Conservation (phyloP, 345 rosid genomes). For the Eucalyptus camaldulensis region DNA sequence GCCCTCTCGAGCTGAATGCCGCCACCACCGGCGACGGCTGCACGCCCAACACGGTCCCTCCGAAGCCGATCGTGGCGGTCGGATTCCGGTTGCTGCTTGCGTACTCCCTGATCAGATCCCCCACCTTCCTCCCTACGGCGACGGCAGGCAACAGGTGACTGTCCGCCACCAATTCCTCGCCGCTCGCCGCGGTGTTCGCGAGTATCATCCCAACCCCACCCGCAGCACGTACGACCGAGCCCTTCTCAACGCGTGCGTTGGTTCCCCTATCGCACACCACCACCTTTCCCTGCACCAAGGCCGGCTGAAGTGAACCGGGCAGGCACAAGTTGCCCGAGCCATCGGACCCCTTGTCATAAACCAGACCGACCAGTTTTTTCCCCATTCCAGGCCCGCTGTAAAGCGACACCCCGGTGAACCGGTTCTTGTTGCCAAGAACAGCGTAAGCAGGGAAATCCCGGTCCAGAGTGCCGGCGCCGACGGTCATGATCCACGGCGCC, state of each 20-base stretch:
- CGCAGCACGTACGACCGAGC: conserved; percentile 60
- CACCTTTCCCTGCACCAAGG: conserved; percentile 49
- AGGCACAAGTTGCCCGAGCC: conserved; percentile 46
- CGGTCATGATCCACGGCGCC: conserved; percentile 95
- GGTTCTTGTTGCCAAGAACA: conserved; percentile 27
- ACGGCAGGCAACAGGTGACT: conserved; percentile 66
- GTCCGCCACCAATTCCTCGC: conserved; percentile 81
- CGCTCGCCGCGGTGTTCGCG: conserved; percentile 49
- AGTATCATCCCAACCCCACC: conserved; percentile 88
- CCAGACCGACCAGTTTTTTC: conserved; percentile 26
- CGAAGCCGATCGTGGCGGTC: conserved; percentile 35
- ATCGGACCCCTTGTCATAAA: conserved; percentile 31
- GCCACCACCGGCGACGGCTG: conserved; percentile 83
- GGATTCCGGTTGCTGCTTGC: conserved; percentile 30
- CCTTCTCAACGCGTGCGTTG: conserved; percentile 74
- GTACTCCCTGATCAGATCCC: conserved; percentile 46
- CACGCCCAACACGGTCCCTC: conserved; percentile 58
- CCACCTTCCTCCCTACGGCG: conserved; percentile 58
- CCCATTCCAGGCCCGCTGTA: conserved; percentile 68
- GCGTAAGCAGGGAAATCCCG: conserved; percentile 81
- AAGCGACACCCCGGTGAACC: conserved; percentile 55
- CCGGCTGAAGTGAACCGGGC: conserved; percentile 59
- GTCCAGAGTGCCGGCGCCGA: conserved; percentile 85
- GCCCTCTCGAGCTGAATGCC: conserved; percentile 87
- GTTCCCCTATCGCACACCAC: conserved; percentile 78